Base-by-base conservation (phyloP, 2,329 filamentous ascomycete species). In the Endocalyx cinctus region DNA sequence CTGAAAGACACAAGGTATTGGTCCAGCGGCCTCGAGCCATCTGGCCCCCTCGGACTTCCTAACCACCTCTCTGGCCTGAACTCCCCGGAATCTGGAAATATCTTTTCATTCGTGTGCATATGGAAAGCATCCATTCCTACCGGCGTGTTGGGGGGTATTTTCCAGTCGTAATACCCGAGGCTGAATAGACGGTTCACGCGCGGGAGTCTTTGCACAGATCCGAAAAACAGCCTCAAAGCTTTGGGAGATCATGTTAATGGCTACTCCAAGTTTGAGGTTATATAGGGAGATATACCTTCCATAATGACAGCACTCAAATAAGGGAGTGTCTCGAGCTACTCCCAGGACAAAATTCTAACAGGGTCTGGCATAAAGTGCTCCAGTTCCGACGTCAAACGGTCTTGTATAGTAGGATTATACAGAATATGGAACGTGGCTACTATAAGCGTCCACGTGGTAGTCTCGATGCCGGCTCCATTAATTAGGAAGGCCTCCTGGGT, bases 1-100 rank as follows among this genome's bases (percentile, higher is more conserved):
- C 57, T 52, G 29, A 64, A 65, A 1, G 50, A 44, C 3, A 62
- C 37, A 25, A 50, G 13, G 25, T 43, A 50, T 10, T 38, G 35
- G 0, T 27, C 17, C 7, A 50, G 27, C 4, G 42, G 39, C 28
- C 34, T 37, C 11, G 32, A 10, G 10, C 35, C 39, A 18, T 27
- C 31, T 3, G 40, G 35, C 5, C 26, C 41, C 10, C 34, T 40
- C 1, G 43, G 41, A 18, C 44, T 25, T 2, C 36, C 36, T 8
- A 50, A 35, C 47, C 47, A 51, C 5, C 48, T 35, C 6, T 47
- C 39, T 4, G 48, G 48, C 5, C 29, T 26, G 32, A 48, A 51
- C 2, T 15, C 23, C 5, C 15, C 10, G 7, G 41, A 34, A 2
- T 43, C 27, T 2, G 39, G 45, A 15, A 46, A 50, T 1, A 47